phyloP scores from a whole-genome alignment of 306 rosid species.

The Fragaria nilgerrensis region DNA sequence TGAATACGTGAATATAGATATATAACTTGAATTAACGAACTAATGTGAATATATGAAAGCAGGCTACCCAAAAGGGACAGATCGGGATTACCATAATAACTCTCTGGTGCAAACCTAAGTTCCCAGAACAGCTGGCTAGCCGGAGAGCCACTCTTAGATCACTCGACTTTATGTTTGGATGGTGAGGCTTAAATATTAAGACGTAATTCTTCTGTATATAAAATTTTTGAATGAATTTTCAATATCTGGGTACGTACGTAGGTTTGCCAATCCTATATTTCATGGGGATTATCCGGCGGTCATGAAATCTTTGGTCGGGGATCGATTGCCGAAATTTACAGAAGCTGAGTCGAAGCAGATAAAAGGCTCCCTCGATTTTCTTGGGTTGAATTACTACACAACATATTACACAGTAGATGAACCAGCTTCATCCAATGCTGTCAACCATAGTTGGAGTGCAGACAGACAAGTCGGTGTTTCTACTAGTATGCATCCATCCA shows the following conservation, averaged over 20 bases:
- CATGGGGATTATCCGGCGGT: constrained; percentile 39
- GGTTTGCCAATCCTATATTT: constrained; percentile 41
- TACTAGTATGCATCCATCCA: background rate
- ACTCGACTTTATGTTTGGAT: background rate
- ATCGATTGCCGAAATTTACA: constrained; percentile 40
- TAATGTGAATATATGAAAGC: background rate
- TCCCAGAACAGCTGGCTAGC: constrained; percentile 38
- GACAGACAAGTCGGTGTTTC: background rate
- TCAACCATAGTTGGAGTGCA: background rate
- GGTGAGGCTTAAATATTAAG: background rate
- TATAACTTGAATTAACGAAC: no score
- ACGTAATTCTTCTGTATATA: background rate
- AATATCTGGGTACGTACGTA: background rate
- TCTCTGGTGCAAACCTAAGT: constrained; percentile 48
- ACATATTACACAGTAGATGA: constrained; percentile 28
- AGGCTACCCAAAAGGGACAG: constrained; percentile 48
- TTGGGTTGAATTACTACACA: constrained; percentile 44
- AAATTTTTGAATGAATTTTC: no score
- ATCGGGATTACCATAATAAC: constrained; percentile 53
- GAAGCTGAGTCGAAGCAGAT: constrained; percentile 28
- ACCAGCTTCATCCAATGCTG: background rate
- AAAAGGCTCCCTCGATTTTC: constrained; percentile 40
- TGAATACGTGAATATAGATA: background rate
- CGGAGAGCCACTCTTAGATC: constrained; percentile 37
- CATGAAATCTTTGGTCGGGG: constrained; percentile 28